These are phyloP conservation scores for Colletotrichum tropicale DNA, from an alignment of 2,329 filamentous ascomycete species.

Conservation along the genomic window DNA sequence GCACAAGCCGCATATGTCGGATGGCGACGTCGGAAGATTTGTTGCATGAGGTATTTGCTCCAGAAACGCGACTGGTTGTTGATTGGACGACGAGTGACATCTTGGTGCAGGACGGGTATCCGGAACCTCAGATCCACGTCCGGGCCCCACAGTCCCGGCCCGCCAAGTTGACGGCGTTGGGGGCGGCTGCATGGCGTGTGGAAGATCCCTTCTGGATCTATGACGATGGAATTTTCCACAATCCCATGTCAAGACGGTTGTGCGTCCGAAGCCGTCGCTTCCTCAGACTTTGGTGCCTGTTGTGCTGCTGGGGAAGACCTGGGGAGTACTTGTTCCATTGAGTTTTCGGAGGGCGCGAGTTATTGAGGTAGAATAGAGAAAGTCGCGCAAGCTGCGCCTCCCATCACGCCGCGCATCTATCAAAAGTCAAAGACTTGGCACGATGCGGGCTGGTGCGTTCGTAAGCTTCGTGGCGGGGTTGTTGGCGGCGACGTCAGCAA, in stretches of 20 bases:
- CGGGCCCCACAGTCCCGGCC: not conserved
- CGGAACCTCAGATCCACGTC: not conserved
- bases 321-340: not conserved
- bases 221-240: not conserved
- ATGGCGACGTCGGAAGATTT: not conserved
- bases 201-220: not conserved
- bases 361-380: not conserved
- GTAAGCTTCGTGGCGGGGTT: slow-evolving; percentile 3
- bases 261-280: not conserved
- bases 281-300: not conserved
- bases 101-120: not conserved
- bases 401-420: not conserved
- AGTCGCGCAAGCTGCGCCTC: not conserved
- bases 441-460: not conserved
- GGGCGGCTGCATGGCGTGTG: not conserved
- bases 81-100: not conserved
- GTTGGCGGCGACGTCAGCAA: not conserved
- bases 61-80: not conserved
- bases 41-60: not conserved
- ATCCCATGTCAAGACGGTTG: not conserved
- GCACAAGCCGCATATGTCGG: not conserved
- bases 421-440: not conserved
- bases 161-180: slow-evolving; percentile 6
- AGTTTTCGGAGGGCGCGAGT: not conserved
- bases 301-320: not conserved